phyloP scores from a whole-genome alignment of 75 land plant genomes.

The Cupressus sempervirens region DNA sequence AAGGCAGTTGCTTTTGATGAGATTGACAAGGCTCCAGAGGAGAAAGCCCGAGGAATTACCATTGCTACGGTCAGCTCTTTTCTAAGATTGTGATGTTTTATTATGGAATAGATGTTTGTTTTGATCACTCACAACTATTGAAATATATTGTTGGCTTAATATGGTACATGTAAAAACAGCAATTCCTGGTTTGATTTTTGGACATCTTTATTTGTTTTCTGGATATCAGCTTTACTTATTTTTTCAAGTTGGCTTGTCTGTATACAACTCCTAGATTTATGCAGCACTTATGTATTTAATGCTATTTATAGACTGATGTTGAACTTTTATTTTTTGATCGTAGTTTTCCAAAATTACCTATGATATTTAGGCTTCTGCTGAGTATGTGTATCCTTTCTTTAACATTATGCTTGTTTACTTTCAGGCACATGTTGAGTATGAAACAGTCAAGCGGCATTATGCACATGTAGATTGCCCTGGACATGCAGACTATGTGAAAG shows the following conservation, averaged over 20 bases:
- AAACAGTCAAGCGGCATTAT: constrained; percentile 87
- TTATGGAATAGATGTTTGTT: not conserved
- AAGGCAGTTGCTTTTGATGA: constrained; percentile 96
- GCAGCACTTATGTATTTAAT: not conserved
- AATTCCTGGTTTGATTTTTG: not conserved
- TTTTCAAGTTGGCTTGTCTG: not conserved
- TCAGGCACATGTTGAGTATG: constrained; percentile 99
- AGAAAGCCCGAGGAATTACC: constrained; percentile 92
- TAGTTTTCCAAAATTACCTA: not conserved
- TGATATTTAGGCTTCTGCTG: not conserved
- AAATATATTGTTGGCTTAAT: not conserved
- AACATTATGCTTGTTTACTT: not conserved
- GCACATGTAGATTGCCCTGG: constrained; percentile 99
- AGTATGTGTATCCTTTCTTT: not conserved
- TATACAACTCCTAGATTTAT: not conserved
- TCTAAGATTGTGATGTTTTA: not conserved
- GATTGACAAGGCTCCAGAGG: constrained; percentile 98
- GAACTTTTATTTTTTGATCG: not conserved
- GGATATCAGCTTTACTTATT: not conserved
- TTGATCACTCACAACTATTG: not conserved
- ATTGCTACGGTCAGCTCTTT: constrained; percentile 66
- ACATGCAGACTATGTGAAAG: constrained; percentile 98
- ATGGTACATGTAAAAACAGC: not conserved
- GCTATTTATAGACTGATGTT: not conserved
- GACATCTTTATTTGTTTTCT: not conserved